phyloP scores from a whole-genome alignment of 192 early-diverging fungal species.

The Glomus cerebriforme region DNA sequence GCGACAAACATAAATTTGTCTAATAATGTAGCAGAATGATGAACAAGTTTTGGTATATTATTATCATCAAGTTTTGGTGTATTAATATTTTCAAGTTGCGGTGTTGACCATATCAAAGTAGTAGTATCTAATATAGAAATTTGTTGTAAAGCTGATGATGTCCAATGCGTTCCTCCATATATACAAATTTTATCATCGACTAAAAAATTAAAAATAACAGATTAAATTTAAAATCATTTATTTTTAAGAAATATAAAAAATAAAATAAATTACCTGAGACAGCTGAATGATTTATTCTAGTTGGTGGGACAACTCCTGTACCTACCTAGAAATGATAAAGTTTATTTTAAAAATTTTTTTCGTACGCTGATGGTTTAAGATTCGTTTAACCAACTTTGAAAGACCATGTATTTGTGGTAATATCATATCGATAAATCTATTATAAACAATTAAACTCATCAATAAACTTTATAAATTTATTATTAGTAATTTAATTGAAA shows the following conservation, averaged over 20 bases:
- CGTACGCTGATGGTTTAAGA: no score
- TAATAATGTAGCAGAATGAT: neutral
- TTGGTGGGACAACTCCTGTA: neutral
- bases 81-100: neutral
- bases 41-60: neutral
- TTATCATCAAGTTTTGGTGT: neutral
- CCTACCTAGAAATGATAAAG: no score
- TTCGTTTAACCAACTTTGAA: neutral
- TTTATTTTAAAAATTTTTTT: no score
- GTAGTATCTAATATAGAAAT: neutral
- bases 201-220: no score
- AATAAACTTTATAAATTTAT: no score
- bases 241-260: neutral
- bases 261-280: neutral
- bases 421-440: no score
- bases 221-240: neutral
- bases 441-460: no score
- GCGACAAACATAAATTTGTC: neutral
- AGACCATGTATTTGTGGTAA: neutral
- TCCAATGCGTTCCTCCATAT: neutral
- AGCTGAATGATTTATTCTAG: neutral
- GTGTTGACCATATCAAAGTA: neutral
- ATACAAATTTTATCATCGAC: neutral
- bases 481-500: no score
- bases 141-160: no score